These are phyloP conservation scores for Suillus lakei DNA, from an alignment of 768 basidiomycete species.

Conservation along the genomic window DNA sequence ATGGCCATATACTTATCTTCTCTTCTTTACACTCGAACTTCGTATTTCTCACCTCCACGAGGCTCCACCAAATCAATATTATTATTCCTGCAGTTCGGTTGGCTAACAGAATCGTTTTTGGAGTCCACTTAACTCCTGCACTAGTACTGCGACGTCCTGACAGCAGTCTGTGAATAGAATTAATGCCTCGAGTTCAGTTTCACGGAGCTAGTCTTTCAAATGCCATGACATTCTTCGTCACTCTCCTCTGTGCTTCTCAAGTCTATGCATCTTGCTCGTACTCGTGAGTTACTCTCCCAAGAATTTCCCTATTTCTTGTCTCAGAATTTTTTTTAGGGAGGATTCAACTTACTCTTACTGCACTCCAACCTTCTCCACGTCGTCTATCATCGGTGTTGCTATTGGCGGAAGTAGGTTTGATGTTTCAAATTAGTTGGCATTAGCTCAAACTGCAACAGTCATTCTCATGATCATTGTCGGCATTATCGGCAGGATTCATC, in stretches of 20 bases:
- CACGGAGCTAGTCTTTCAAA: not conserved
- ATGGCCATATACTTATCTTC: not conserved
- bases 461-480: not conserved
- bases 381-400: not conserved
- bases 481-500: not conserved
- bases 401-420: not conserved
- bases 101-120: not conserved
- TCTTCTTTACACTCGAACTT: not conserved
- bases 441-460: not conserved
- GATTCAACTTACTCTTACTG: not conserved
- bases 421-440: not conserved
- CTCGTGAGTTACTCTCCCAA: not conserved
- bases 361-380: not conserved
- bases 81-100: not conserved
- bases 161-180: not conserved
- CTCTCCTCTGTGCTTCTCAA: conserved; percentile 4
- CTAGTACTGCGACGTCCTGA: too few relatives aligned
- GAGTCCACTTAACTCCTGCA: not conserved
- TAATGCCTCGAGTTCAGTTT: not conserved
- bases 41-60: not conserved
- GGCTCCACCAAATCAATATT: not conserved
- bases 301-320: not conserved
- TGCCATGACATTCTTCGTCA: not conserved
- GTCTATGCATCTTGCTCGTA: not conserved
- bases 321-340: not conserved